phyloP scores from a whole-genome alignment of 129 eudicot genomes.

The Calendula officinalis region DNA sequence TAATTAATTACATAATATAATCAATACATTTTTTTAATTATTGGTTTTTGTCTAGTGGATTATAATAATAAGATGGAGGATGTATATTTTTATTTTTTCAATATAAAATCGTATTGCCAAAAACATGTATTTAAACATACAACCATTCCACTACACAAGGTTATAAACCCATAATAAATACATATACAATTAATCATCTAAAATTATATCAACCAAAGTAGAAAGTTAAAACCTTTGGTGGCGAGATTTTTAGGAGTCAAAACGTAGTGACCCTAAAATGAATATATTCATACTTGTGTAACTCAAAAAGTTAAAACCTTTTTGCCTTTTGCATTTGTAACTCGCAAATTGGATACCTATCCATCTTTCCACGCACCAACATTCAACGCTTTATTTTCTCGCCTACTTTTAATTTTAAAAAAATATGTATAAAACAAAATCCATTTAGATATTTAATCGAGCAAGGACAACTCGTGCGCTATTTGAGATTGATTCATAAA shows the following conservation, averaged over 20 bases:
- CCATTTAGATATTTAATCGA: slow-evolving; percentile 10
- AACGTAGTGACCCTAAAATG: background rate
- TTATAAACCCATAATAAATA: too few relatives aligned
- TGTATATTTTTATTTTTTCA: too few relatives aligned
- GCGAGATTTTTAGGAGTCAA: background rate
- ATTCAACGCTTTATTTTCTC: slow-evolving; percentile 24
- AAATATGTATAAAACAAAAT: background rate
- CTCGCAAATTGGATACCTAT: slow-evolving; percentile 20
- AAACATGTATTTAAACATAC: too few relatives aligned
- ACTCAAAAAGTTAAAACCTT: slow-evolving; percentile 6
- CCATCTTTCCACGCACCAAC: slow-evolving; percentile 32
- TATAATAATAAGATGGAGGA: too few relatives aligned
- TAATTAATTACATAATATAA: too few relatives aligned
- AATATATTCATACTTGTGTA: background rate
- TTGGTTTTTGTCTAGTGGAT: too few relatives aligned
- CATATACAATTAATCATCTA: background rate
- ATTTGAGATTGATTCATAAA: too few relatives aligned
- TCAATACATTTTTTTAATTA: too few relatives aligned
- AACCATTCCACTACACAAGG: too few relatives aligned
- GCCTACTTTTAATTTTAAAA: slow-evolving; percentile 23
- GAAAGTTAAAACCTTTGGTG: background rate
- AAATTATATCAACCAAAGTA: background rate
- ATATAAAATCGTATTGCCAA: too few relatives aligned
- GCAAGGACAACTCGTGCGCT: too few relatives aligned
- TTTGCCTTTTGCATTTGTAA: slow-evolving; percentile 4